Evolutionary conservation across 345 rosid species (phyloP), one percentile per base, ranked within the genome.

Genomic region (Sapria himalayana): DNA sequence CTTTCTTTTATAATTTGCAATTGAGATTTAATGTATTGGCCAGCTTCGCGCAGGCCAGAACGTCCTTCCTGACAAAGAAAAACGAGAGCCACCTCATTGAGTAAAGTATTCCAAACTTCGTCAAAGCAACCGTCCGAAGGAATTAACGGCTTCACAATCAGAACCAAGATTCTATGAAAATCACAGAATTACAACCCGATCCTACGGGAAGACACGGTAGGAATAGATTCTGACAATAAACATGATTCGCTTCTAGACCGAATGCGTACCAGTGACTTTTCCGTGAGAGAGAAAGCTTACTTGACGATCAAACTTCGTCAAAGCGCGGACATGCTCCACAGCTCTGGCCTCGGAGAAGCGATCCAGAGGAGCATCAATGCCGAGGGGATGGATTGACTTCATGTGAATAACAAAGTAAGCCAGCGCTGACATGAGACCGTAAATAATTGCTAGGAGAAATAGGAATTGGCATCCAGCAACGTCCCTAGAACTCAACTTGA

Each of bases 311-410:
- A 53, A 72, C 65, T 73, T 78, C 52, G 84, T 46, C 48, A 82
- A 62, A 13, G 71, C 71, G 12, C 92, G 91, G 58, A 89, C 73
- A 40, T 82, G 98, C 35, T 77, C 61, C 25, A 89, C 40, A 25
- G 98, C 98, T 66, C 98, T 63, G 22, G 81, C 94, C 60, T 74
- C 93, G 37, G 98, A 79, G 67, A 89, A 89, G 2, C 82, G 92
- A 59, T 82, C 78, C n/a, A 63, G 69, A 23, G 98, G 85, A 2
- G 94, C 93, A 62, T 79, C 72, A 19, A 47, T n/a, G 9, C 51
- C 77, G 19, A 89, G 85, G 11, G 93, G 93, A 44, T 57, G 37
- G 19, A 89, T 47, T 39, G 71, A 63, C 62, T 67, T 74, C 70
- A 61, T 69, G 66, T 82, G 66, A 25, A 82, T 29, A 12, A 67